Evolutionary conservation across 1,284 basidiomycete species (phyloP), one percentile per base, ranked within the genome.

Genomic region (Malassezia sp.): DNA sequence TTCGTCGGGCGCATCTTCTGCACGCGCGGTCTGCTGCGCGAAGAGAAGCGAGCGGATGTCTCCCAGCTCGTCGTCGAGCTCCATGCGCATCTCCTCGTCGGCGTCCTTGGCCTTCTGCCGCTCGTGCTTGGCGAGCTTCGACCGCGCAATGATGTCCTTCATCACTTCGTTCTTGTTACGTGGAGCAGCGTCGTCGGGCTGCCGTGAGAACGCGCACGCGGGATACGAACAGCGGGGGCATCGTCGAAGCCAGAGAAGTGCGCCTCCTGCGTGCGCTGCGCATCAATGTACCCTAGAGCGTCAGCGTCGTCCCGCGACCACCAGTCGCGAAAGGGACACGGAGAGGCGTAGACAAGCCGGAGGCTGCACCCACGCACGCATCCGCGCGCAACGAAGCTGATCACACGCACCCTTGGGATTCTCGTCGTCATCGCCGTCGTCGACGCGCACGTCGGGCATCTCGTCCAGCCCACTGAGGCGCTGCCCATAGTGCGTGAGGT

Each of bases 71-170:
- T 83, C 77, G 71, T 97, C 93, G 30, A 97, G 80, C 70, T 87
- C 79, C 57, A 84, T 80, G 44, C 93, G 83, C 15, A 89, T 75
- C 56, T 83, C 83, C 20, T 89, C 86, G 61, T 86, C 88, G 58
- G 82, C 75, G 56, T 90, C 85, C 56, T 80, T 81, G 70, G 88
- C 82, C 63, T 83, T 78, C 76, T 96, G 90, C 31, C 91, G 79
- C 57, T 80, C 80, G 48, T 84, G 73, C 86, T 95, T 70, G 44
- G 60, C 61, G 26, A 59, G 48, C 72, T 99, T 99, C 73, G 87
- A 91, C 73, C 97, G 97, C 11, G 88, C 85, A 39, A 99, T 89
- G 40, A 99, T 83, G 71, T 99, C 93, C 1, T 84, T 80, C 93
- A 97, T 97, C 52, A 96, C 86, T 68, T 99, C 90, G 4, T 85